Evolutionary conservation across 331 rosid species (phyloP).

Genomic region (Quercus phellos): DNA sequence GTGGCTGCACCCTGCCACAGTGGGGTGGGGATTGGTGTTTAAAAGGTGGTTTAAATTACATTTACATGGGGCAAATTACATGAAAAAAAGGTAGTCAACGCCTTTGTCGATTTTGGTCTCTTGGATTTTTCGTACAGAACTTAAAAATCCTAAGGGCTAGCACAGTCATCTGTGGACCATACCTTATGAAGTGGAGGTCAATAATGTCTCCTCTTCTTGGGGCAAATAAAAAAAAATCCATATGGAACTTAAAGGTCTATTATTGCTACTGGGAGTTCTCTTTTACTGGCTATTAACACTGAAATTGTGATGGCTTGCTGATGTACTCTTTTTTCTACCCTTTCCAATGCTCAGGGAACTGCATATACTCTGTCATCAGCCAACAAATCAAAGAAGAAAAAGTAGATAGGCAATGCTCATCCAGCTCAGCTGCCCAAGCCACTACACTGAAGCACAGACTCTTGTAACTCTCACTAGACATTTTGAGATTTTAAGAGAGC

Average conservation of each 20-base stretch:
- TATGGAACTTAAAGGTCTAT: neutral
- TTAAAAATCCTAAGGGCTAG: no score
- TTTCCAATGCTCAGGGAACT: slow-evolving; percentile 68
- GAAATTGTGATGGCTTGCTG: slow-evolving; percentile 18
- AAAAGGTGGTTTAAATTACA: neutral
- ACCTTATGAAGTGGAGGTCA: no score
- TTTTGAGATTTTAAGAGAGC: slow-evolving; percentile 43
- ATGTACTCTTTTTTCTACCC: slow-evolving; percentile 4
- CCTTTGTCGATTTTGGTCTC: neutral
- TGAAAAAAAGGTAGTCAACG: neutral
- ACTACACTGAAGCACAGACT: slow-evolving; percentile 35
- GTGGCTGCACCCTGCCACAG: neutral
- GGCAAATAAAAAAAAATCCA: no score
- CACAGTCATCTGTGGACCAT: no score
- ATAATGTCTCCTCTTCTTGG: no score
- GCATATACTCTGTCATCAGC: slow-evolving; percentile 54
- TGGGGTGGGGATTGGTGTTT: neutral
- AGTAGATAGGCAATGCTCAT: slow-evolving; percentile 37
- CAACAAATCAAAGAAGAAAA: slow-evolving; percentile 79
- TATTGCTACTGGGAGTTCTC: neutral
- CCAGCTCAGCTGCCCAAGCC: slow-evolving; percentile 41
- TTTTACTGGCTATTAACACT: neutral
- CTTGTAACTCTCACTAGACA: slow-evolving; percentile 49
- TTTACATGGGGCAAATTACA: neutral
- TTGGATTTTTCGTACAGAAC: neutral